phyloP scores from a whole-genome alignment of 1,284 basidiomycete genomes.

The Cryptococcus amylolentus region DNA sequence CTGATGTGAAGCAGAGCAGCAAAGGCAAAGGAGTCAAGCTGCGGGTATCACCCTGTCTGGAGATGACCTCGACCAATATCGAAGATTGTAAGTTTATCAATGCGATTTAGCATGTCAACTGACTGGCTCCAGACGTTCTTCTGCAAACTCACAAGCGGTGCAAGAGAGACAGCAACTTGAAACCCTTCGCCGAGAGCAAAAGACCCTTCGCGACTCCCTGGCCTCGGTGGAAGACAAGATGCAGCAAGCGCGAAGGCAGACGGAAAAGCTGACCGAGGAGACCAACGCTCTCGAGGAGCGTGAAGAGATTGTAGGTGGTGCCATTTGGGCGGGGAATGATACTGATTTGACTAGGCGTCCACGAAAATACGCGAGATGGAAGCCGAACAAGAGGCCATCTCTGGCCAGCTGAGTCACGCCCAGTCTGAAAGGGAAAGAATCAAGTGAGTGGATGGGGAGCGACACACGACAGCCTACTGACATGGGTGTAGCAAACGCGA shows the following conservation, averaged over 20 bases:
- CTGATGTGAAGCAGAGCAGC: slow-evolving; percentile 59
- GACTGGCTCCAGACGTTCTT: slow-evolving; percentile 23
- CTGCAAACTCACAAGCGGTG: slow-evolving; percentile 72
- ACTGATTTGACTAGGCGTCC: slow-evolving; percentile 10
- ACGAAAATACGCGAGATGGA: slow-evolving; percentile 60
- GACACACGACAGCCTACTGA: not conserved
- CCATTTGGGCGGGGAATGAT: not conserved
- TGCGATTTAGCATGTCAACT: not conserved
- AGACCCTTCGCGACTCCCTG: slow-evolving; percentile 65
- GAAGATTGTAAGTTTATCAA: slow-evolving; percentile 61
- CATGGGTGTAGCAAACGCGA: slow-evolving; percentile 67
- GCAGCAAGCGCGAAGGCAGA: slow-evolving; percentile 62
- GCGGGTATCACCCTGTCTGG: slow-evolving; percentile 74
- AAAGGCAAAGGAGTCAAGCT: slow-evolving; percentile 64
- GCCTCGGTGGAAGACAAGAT: slow-evolving; percentile 58
- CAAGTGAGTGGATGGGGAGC: slow-evolving; percentile 20
- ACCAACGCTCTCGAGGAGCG: slow-evolving; percentile 57
- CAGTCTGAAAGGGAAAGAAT: slow-evolving; percentile 39
- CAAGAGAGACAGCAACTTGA: slow-evolving; percentile 85
- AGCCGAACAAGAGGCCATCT: slow-evolving; percentile 32
- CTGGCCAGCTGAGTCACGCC: slow-evolving; percentile 38
- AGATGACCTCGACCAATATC: slow-evolving; percentile 83
- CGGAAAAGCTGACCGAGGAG: slow-evolving; percentile 62
- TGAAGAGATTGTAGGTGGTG: slow-evolving; percentile 58
- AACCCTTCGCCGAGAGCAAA: slow-evolving; percentile 74